Conservation (phyloP, 2,329 filamentous ascomycete species). For the Talaromyces sp. region DNA sequence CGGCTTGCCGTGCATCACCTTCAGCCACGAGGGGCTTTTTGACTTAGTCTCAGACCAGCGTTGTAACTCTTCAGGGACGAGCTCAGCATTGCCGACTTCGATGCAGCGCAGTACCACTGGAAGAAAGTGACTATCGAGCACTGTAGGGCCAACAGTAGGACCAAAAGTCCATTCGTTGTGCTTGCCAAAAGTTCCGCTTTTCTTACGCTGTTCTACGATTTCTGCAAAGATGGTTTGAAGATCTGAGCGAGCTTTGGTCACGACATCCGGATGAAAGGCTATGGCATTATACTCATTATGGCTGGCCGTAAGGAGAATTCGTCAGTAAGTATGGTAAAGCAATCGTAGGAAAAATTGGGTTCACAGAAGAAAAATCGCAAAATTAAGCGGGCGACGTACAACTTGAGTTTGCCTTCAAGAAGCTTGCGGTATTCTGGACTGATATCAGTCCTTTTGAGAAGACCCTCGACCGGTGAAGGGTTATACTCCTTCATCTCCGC, state of each 20-base stretch:
- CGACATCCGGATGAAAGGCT: slow-evolving; percentile 13
- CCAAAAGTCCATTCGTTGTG: slow-evolving; percentile 10
- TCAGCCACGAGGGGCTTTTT: slow-evolving; percentile 5
- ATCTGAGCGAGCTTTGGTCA: slow-evolving; percentile 14
- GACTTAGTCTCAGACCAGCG: neutral
- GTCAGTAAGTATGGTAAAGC: neutral
- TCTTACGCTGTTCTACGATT: slow-evolving; percentile 5
- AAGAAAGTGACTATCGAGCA: slow-evolving; percentile 13
- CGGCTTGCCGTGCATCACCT: slow-evolving; percentile 12
- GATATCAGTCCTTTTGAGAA: slow-evolving; percentile 15
- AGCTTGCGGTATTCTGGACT: slow-evolving; percentile 14
- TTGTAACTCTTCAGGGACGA: slow-evolving; percentile 9
- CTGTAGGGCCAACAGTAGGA: slow-evolving; percentile 6
- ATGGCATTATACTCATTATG: slow-evolving; percentile 11
- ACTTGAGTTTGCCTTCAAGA: slow-evolving; percentile 15
- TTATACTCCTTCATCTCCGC: slow-evolving; percentile 9
- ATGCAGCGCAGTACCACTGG: slow-evolving; percentile 11
- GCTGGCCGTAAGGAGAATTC: neutral
- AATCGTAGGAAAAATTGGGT: neutral
- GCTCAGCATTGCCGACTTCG: neutral
- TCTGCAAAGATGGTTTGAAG: slow-evolving; percentile 14
- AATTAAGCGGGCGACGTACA: neutral
- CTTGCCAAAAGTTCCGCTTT: slow-evolving; percentile 6
- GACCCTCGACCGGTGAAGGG: slow-evolving; percentile 10
- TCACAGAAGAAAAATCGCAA: neutral